Conservation (phyloP, 768 basidiomycete species). For the Fomitopsis serialis region DNA sequence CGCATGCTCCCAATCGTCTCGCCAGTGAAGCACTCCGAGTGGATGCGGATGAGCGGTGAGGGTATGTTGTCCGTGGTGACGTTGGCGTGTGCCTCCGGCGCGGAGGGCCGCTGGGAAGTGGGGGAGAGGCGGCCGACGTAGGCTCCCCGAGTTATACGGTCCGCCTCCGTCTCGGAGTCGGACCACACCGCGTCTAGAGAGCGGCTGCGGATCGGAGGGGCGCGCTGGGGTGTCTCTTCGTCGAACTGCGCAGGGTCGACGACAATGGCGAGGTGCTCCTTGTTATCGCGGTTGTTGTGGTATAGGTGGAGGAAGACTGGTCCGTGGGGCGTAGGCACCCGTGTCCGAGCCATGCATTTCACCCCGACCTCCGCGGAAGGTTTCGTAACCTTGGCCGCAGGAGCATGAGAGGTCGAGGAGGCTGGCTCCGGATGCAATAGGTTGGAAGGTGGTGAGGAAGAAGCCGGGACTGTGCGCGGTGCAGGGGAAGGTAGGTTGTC, state of each 20-base stretch:
- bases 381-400: slow-evolving; percentile 1
- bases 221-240: slow-evolving; percentile 30
- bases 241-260: slow-evolving; percentile 84
- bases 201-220: slow-evolving; percentile 65
- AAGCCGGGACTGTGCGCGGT: slow-evolving; percentile 32
- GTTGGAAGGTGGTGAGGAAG: slow-evolving; percentile 24
- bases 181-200: slow-evolving; percentile 83
- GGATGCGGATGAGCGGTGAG: slow-evolving; percentile 86
- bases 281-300: slow-evolving; percentile 86
- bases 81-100: slow-evolving; percentile 16
- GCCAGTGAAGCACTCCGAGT: slow-evolving; percentile 98
- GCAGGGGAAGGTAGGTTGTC: slow-evolving; percentile 30
- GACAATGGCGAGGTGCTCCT: slow-evolving; percentile 96
- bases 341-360: slow-evolving; percentile 93
- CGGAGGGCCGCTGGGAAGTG: slow-evolving; percentile 33
- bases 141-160: slow-evolving; percentile 89
- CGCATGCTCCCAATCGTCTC: slow-evolving; percentile 98
- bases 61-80: slow-evolving; percentile 36
- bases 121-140: slow-evolving; percentile 82
- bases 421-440: background rate
- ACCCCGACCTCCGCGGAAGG: slow-evolving; percentile 44
- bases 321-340: slow-evolving; percentile 95
- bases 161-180: slow-evolving; percentile 84
- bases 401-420: slow-evolving; percentile 23
- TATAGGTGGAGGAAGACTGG: slow-evolving; percentile 91